Evolutionary conservation across 108 stramenopile species (phyloP).

Genomic region (Cyclotella choctawhatcheeana): DNA sequence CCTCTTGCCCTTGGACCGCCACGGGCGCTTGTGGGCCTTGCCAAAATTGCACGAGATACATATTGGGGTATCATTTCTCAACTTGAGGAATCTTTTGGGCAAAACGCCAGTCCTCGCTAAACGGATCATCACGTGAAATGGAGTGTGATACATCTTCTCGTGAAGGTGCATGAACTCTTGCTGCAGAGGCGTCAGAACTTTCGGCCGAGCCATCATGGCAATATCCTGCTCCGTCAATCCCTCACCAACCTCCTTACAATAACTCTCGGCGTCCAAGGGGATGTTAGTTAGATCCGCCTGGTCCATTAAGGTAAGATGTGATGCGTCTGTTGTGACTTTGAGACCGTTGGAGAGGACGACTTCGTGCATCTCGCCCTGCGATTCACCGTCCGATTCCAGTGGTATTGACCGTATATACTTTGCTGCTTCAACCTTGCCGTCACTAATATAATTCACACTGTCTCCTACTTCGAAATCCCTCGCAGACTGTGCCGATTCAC

Average conservation of each 20-base stretch:
- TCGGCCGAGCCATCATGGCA: conserved; percentile 12
- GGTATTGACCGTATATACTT: no score
- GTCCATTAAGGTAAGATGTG: not conserved
- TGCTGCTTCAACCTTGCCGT: no score
- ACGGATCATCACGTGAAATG: conserved; percentile 17
- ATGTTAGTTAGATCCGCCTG: conserved; percentile 25
- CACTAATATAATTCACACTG: no score
- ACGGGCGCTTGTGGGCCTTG: conserved; percentile 18
- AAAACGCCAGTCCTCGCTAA: conserved; percentile 15
- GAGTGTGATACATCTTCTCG: conserved; percentile 22
- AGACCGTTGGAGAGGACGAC: not conserved
- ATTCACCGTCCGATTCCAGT: not conserved
- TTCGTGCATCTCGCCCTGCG: conserved; percentile 1
- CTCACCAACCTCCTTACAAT: conserved; percentile 2
- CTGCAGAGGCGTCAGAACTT: conserved; percentile 28
- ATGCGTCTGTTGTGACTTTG: not conserved
- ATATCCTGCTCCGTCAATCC: no score
- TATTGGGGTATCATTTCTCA: conserved; percentile 14
- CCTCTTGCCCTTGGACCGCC: conserved; percentile 15
- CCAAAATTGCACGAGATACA: conserved; percentile 35
- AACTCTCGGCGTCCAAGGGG: not conserved
- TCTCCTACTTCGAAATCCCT: not conserved
- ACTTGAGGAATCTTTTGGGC: conserved; percentile 18
- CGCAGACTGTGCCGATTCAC: not conserved
- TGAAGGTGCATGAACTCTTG: conserved; percentile 24